Conservation (phyloP, 2,329 filamentous ascomycete genomes). For the Fusarium nanum region DNA sequence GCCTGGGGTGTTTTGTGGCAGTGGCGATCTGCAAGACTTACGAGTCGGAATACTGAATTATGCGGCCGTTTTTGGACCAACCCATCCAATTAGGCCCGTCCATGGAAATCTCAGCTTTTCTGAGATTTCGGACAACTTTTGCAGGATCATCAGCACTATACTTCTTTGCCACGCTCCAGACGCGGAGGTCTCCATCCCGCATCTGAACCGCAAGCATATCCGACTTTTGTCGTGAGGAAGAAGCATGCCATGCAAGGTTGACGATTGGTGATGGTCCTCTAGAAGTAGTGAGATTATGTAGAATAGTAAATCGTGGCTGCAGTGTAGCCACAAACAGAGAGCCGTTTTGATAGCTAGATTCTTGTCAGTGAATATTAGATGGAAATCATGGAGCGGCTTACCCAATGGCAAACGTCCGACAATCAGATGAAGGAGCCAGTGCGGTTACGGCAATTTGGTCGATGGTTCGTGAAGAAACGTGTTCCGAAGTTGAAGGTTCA, state of each 20-base stretch:
- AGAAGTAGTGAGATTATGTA: constrained; percentile 90
- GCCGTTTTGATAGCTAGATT: constrained; percentile 88
- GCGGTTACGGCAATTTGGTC: constrained; percentile 94
- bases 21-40: constrained; percentile 62
- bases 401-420: constrained; percentile 96
- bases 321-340: constrained; percentile 90
- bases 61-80: constrained; percentile 98
- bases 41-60: constrained; percentile 92
- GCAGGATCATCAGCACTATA: constrained; percentile 78
- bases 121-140: constrained; percentile 88
- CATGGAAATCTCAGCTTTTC: constrained; percentile 78
- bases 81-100: constrained; percentile 93
- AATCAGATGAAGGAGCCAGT: constrained; percentile 88
- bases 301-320: constrained; percentile 90
- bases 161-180: constrained; percentile 95
- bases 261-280: constrained; percentile 88
- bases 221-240: constrained; percentile 93
- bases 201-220: constrained; percentile 98
- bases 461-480: constrained; percentile 90
- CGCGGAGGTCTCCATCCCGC: constrained; percentile 88
- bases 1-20: constrained; percentile 42
- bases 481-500: constrained; percentile 91
- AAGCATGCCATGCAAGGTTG: constrained; percentile 93
- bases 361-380: constrained; percentile 23
- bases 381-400: constrained; percentile 53